Evolutionary conservation across 2,329 filamentous ascomycete genomes (phyloP), one percentile per base, ranked within the genome.

Genomic region (Aspergillus terreus): DNA sequence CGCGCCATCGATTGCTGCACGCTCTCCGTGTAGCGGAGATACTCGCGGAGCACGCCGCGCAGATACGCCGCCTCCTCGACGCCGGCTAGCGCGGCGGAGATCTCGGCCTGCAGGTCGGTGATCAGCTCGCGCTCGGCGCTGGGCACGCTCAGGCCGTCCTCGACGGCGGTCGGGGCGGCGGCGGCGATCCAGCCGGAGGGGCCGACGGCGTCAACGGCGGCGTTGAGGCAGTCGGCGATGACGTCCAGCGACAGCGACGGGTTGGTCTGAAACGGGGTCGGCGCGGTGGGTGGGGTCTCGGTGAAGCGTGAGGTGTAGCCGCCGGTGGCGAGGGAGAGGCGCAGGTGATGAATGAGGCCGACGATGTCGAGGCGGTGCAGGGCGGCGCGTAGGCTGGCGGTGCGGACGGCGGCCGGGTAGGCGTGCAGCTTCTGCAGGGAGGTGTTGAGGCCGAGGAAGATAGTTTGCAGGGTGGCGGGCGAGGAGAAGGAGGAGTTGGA

Each of bases 11-110:
- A 42, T 6, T 51, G 50, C 11, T 50, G 50, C 15, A 66, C 61
- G 49, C 65, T 67, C 46, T 69, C 63, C 1, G 67, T 63, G 56
- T 75, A 76, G 30, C 73, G 66, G 42, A 77, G 63, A 43, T 74
- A 75, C 56, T 77, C 75, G 27, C 72, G 69, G 12, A 77, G 63
- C n/a, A 78, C 70, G 6, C 75, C 75, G 52, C 72, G 71, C 21
- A 78, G 64, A 53, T 77, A 74, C 2, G 68, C 69, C 1, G 76
- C 73, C 55, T 78, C 76, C 50, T 78, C 74, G 42, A 78, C 68
- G 32, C 75, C 74, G 14, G 73, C 71, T 6, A 76, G 67, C 1
- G 75, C 72, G 44, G 74, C 74, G 4, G 75, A 75, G 25, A 78
- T 66, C 55, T 78, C 76, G 4, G 74, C 73, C 52, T 74, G 71